These are phyloP conservation scores for Alternaria metachromatica DNA, from an alignment of 2,329 filamentous ascomycete genomes.

Conservation along the genomic window DNA sequence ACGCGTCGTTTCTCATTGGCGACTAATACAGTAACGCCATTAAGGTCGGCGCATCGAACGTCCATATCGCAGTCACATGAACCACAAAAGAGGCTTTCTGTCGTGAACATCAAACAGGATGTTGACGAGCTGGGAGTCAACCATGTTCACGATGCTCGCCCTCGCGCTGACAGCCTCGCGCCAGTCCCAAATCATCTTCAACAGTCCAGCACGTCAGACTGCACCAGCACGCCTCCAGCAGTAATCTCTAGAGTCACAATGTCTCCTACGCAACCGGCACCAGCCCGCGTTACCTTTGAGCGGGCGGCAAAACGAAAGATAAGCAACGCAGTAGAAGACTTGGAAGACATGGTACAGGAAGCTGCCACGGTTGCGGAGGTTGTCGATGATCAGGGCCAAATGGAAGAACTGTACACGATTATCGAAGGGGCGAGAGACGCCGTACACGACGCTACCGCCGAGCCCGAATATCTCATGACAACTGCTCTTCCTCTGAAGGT, in stretches of 20 bases:
- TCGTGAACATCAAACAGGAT: slow-evolving; percentile 18
- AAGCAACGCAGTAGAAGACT: slow-evolving; percentile 45
- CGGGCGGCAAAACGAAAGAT: slow-evolving; percentile 23
- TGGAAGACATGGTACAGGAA: slow-evolving; percentile 54
- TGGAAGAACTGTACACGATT: slow-evolving; percentile 49
- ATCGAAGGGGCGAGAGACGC: slow-evolving; percentile 49
- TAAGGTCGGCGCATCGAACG: slow-evolving; percentile 2
- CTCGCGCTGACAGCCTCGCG: slow-evolving; percentile 27
- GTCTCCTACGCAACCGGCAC: slow-evolving; percentile 30
- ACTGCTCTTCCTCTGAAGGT: slow-evolving; percentile 29
- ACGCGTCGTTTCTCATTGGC: slow-evolving; percentile 13
- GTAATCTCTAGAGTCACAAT: slow-evolving; percentile 26
- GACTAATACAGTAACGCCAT: slow-evolving; percentile 4
- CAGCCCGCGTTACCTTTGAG: slow-evolving; percentile 29
- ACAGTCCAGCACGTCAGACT: slow-evolving; percentile 24
- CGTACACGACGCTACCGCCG: slow-evolving; percentile 39
- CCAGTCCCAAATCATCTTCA: slow-evolving; percentile 35
- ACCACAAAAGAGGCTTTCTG: slow-evolving; percentile 20
- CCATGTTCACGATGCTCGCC: slow-evolving; percentile 4
- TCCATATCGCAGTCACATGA: slow-evolving; percentile 18
- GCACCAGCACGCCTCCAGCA: slow-evolving; percentile 16
- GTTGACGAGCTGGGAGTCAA: slow-evolving; percentile 5
- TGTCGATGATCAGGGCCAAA: slow-evolving; percentile 37
- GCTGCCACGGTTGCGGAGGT: slow-evolving; percentile 48
- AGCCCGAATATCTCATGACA: slow-evolving; percentile 30